Evolutionary conservation across 805 yeast genomes (phyloP).

Genomic region (Candida peoriensis): DNA sequence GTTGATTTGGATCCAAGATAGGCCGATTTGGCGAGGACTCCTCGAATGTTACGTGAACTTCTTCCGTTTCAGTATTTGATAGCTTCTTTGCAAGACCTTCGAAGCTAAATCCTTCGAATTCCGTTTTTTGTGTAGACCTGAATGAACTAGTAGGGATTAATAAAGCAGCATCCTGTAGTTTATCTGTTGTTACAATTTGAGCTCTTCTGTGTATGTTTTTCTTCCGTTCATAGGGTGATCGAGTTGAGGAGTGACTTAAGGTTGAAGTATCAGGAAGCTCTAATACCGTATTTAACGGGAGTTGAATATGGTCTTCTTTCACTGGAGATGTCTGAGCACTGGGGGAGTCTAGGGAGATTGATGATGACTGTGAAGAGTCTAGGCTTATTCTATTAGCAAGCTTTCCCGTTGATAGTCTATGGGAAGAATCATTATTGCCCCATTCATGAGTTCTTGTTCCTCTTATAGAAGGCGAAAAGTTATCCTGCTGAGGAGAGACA

Average conservation of each 20-base stretch:
- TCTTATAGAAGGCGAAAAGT: conserved; percentile 30
- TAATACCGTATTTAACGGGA: conserved; percentile 17
- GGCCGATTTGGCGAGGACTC: too few species aligned
- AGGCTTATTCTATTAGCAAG: conserved; percentile 3
- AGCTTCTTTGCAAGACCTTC: too few species aligned
- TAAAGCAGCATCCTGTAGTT: conserved; percentile 4
- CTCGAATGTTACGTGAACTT: too few species aligned
- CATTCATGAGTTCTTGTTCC: conserved; percentile 49
- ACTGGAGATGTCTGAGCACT: background rate
- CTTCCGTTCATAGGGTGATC: conserved; percentile 2
- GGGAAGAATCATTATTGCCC: conserved; percentile 29
- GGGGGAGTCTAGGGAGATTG: conserved; percentile 1
- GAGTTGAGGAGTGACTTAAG: background rate
- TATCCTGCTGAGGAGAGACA: conserved; percentile 3
- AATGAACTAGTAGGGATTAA: background rate
- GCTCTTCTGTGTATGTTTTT: conserved; percentile 22
- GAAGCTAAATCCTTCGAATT: too few species aligned
- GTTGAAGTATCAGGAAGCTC: conserved; percentile 15
- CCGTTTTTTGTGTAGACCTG: too few species aligned
- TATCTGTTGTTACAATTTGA: conserved; percentile 20
- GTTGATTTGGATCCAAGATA: too few species aligned
- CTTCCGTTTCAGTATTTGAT: too few species aligned
- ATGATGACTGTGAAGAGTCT: conserved; percentile 3
- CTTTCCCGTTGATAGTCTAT: conserved; percentile 2
- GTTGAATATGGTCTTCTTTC: conserved; percentile 7